phyloP scores from a whole-genome alignment of 108 stramenopile species.

The Skeletonema menzelii region DNA sequence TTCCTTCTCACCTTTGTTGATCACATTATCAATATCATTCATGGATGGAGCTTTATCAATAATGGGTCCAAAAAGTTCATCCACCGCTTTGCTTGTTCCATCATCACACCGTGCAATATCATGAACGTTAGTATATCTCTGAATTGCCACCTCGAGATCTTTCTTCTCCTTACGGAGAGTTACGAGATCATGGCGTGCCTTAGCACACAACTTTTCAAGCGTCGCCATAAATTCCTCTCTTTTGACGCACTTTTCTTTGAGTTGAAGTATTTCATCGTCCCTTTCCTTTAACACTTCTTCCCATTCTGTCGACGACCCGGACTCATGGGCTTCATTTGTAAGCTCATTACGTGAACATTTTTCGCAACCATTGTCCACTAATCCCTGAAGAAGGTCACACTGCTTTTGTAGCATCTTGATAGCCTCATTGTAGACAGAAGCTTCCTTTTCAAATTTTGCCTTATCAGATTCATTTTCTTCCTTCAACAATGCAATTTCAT shows the following conservation, averaged over 20 bases:
- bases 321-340: conserved; percentile 1
- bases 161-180: conserved; percentile 13
- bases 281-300: conserved; percentile 6
- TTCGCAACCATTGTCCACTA: conserved; percentile 2
- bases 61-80: neutral
- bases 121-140: neutral
- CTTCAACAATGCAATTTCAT: conserved; percentile 10
- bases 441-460: conserved; percentile 26
- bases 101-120: neutral
- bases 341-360: conserved; percentile 3
- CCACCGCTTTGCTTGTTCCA: neutral
- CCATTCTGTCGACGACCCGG: neutral
- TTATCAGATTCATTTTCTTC: conserved; percentile 10
- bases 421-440: conserved; percentile 38
- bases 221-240: neutral
- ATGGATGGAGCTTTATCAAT: neutral
- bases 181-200: conserved; percentile 21
- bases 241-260: conserved; percentile 7
- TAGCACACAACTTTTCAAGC: conserved; percentile 23
- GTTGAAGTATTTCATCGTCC: conserved; percentile 17
- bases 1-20: neutral
- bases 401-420: conserved; percentile 41
- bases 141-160: conserved; percentile 9
- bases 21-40: neutral
- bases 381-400: conserved; percentile 12